phyloP scores from a whole-genome alignment of 2,329 filamentous ascomycete species.

The Claviceps sp. region DNA sequence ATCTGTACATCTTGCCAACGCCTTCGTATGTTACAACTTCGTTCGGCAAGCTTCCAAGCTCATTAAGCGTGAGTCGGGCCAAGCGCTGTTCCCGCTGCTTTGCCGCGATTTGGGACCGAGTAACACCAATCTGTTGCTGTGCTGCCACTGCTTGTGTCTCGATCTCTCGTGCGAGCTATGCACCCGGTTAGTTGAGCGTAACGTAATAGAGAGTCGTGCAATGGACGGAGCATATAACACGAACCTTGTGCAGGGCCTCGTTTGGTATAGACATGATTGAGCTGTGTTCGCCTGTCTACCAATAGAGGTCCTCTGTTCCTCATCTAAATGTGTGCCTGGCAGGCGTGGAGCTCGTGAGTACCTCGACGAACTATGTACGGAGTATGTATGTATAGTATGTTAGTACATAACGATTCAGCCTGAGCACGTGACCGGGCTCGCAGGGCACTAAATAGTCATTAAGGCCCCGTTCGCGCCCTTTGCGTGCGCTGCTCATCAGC shows the following conservation, averaged over 20 bases:
- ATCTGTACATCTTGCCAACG: conserved; percentile 83
- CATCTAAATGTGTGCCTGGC: neutral
- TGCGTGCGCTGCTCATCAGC: no score
- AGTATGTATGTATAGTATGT: no score
- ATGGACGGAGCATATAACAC: no score
- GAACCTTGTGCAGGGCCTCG: conserved; percentile 84
- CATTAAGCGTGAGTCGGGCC: conserved; percentile 72
- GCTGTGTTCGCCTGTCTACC: no score
- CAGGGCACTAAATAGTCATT: no score
- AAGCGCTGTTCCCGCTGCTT: conserved; percentile 86
- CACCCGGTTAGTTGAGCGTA: neutral
- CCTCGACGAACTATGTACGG: no score
- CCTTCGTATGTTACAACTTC: conserved; percentile 83
- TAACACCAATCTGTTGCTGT: conserved; percentile 82
- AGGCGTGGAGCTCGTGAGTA: no score
- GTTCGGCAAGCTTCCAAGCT: conserved; percentile 62
- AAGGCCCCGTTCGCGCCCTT: no score
- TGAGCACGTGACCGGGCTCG: no score
- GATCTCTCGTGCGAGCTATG: conserved; percentile 80
- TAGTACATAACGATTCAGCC: no score
- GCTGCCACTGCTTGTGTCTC: conserved; percentile 78
- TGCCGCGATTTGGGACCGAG: conserved; percentile 67
- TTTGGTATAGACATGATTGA: conserved; percentile 76
- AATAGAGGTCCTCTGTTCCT: neutral
- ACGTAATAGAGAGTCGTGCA: neutral